A percentile compares a stretch with the other conserved stretches of the same genome.
Conservation (phyloP, 495 filamentous ascomycete genomes). For the Parmelia sp. region DNA sequence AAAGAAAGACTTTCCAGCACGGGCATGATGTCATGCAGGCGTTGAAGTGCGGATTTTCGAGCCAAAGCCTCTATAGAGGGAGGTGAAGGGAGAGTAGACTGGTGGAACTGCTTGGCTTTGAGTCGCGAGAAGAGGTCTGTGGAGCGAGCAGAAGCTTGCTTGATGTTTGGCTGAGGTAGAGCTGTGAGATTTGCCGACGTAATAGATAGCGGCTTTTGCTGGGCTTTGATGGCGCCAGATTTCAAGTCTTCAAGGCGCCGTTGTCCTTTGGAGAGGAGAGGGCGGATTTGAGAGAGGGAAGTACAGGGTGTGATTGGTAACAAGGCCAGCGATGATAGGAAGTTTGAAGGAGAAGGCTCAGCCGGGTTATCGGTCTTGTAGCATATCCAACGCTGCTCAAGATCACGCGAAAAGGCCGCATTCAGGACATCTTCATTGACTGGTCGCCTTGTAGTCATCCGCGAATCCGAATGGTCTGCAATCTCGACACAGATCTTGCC, state of each 20-base stretch:
- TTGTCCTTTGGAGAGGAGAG: conserved; percentile 49
- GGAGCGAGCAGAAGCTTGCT: conserved; percentile 8
- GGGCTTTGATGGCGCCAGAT: conserved; percentile 29
- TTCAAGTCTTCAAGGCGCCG: conserved; percentile 56
- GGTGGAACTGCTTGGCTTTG: conserved; percentile 49
- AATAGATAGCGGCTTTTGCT: conserved; percentile 13
- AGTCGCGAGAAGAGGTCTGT: conserved; percentile 54
- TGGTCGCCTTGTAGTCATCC: conserved; percentile 42
- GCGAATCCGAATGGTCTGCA: conserved; percentile 28
- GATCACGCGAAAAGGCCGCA: conserved; percentile 43
- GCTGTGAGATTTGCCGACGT: conserved; percentile 1
- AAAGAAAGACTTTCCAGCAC: conserved; percentile 52
- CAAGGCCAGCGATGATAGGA: conserved; percentile 49
- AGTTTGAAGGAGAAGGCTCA: conserved; percentile 31
- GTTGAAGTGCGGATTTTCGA: conserved; percentile 52
- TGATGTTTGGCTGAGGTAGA: background rate
- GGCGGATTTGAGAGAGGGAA: conserved; percentile 39
- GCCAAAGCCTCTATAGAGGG: conserved; percentile 44
- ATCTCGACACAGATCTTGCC: conserved; percentile 45
- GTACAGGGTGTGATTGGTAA: conserved; percentile 45
- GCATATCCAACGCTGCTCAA: conserved; percentile 43
- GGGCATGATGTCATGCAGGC: conserved; percentile 53
- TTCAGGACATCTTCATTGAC: conserved; percentile 53
- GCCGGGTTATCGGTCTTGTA: conserved; percentile 20
- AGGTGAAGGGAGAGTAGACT: conserved; percentile 35